Conservation (phyloP, 768 basidiomycete species). For the Mycena indigotica region DNA sequence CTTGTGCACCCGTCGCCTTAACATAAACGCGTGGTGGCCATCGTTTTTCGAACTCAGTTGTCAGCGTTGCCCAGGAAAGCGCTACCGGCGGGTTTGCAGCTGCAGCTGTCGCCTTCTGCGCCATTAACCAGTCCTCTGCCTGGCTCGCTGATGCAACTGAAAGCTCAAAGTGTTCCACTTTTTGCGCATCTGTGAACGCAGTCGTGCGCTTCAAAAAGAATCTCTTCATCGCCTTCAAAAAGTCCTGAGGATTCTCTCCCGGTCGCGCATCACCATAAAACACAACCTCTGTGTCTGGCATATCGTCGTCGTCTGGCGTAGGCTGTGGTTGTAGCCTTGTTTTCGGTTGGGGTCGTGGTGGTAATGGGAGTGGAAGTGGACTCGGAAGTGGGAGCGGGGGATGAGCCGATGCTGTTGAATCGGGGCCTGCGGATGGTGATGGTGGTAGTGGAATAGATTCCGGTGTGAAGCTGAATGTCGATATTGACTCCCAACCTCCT, state of each 20-base stretch:
- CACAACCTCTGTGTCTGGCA: background rate
- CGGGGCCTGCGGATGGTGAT: too few species aligned
- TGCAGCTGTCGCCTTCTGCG: background rate
- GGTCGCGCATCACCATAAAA: conserved; percentile 8
- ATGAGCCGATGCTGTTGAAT: too few species aligned
- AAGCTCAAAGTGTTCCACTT: background rate
- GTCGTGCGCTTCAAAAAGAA: background rate
- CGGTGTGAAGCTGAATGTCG: too few species aligned
- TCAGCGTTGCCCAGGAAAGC: too few species aligned
- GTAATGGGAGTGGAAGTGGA: too few species aligned
- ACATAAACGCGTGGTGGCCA: background rate
- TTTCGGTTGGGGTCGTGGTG: too few species aligned
- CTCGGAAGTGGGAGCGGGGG: too few species aligned
- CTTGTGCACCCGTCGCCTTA: background rate
- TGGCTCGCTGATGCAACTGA: background rate
- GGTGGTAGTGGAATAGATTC: too few species aligned
- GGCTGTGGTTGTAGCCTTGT: too few species aligned
- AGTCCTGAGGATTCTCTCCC: conserved; percentile 7
- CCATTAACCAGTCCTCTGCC: conserved; percentile 7
- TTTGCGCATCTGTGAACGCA: conserved; percentile 2
- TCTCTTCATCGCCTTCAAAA: conserved; percentile 3
- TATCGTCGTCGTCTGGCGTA: conserved; percentile 5
- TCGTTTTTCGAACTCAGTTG: background rate
- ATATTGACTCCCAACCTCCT: too few species aligned
- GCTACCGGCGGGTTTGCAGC: background rate